Base-by-base conservation (phyloP, 768 basidiomycete species). In the Boletus sp. region DNA sequence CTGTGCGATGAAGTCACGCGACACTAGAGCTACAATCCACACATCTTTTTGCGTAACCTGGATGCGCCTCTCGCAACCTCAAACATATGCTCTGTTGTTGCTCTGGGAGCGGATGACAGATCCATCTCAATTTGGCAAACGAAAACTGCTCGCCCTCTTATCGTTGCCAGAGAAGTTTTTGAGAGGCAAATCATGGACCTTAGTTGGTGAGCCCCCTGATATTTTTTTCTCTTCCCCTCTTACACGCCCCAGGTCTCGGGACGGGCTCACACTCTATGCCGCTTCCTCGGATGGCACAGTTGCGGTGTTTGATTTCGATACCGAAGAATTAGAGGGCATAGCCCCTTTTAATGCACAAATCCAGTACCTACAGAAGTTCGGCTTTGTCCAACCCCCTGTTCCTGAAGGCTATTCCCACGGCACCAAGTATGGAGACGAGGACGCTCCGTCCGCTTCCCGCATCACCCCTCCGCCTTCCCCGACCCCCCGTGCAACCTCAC, bases 81-180 rank as follows among this genome's bases (percentile, higher is more conserved):
- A 11, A 96, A 94, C 60, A 89, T 93, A 54, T 93, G 90, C 59
- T 92, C 92, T 13, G 89, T 96, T 11, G 88, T 93, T 17, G 97
- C 97, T 2, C 80, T 99, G 14, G 94, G 95, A 33, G 93, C 93
- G 0, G 93, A 96, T 63, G 93, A 97, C 67, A 81, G 92, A 55
- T 92, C 90, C 7, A 85, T 99, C 29, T 97, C 94, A 4, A 83
- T 99, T 8, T 99, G 97, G 97, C 86, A 95, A 69, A 98, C 96
- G 4, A 93, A 94, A 60, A 84, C 86, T 0, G 90, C 90, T 3
- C 81, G 91, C 34, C 97, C 97, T 1, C 74, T 98, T 17, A 90
- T 97, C 44, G 96, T 98, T 2, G 85, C 94, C 0, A 88, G 91
- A 64, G 93, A 98, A 58, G 88, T 95, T 0, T 98, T 98, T 58